Evolutionary conservation across 805 yeast species (phyloP), one percentile per base, ranked within the genome.

Genomic region (Schwanniomyces occidentalis): DNA sequence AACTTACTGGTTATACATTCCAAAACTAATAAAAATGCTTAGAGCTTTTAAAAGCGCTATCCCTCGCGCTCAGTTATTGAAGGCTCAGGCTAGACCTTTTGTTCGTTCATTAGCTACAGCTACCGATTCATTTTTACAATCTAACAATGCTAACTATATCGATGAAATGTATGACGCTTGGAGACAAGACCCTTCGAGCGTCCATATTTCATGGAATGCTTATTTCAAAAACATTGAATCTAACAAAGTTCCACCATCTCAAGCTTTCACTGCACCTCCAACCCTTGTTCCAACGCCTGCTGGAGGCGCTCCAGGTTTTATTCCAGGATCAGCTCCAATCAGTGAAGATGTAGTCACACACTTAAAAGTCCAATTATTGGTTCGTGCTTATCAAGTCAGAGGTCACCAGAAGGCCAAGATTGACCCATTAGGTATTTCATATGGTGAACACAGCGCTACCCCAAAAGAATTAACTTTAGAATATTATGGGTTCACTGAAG

Each of bases 81-180:
- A 50, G 48, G 61, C 62, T 33, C 56, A 51, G 45, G 48, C 42
- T 27, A 35, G 35, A 33, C 42, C 44, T 16, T 22, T 32, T 24
- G 30, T 35, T 22, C 59, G 64, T 42, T 38, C 41, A 19, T 52
- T 52, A 41, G 71, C 76, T 38, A 56, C 71, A 27, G 61, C 61
- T 24, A 56, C 68, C 38, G 99, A 93, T 66, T 74, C 80, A 26
- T 93, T 93, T 63, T 67, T 90, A 49, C 85, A 85, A 49, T 78
- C 93, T 41, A 79, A 80, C 59, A 86, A 86, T 63, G 93, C 96
- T 44, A 80, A 81, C 54, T 93, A 93, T 65, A 85, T 93, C 52
- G 99, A 93, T 64, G 97, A 93, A 71, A 93, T 93, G 99, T 93
- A 89, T 65, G 79, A 79, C 45, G 90, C 95, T 33, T 93, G 98